Conservation (phyloP, 2,329 filamentous ascomycete genomes). For the Alternaria angustiovoidea region DNA sequence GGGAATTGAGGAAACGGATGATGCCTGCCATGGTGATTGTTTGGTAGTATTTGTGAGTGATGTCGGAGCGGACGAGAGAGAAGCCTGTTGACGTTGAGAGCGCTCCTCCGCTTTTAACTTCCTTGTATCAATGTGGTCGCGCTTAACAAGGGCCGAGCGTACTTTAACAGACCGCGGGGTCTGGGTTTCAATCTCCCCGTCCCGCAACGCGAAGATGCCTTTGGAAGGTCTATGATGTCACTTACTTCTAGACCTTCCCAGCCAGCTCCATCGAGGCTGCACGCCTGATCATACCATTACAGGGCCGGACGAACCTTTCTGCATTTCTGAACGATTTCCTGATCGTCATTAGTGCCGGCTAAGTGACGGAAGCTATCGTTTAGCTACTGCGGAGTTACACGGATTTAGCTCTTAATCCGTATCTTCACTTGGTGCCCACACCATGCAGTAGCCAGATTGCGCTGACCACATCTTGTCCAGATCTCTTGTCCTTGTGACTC, state of each 20-base stretch:
- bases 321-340: not conserved
- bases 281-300: not conserved
- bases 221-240: not conserved
- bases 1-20: conserved; percentile 49
- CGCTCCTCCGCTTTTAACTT: not conserved
- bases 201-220: not conserved
- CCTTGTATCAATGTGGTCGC: not conserved
- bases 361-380: not conserved
- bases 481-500: not conserved
- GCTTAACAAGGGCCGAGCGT: not conserved
- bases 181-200: not conserved
- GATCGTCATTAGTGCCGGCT: not conserved
- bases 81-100: not conserved
- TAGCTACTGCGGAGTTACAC: not conserved
- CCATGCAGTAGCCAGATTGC: not conserved
- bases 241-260: not conserved
- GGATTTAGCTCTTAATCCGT: not conserved
- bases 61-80: not conserved
- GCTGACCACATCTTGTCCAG: not conserved
- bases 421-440: not conserved
- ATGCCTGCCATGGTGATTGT: conserved; percentile 6
- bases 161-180: not conserved
- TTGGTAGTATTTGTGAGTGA: not conserved
- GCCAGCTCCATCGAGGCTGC: not conserved
- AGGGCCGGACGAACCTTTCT: not conserved